Base-by-base conservation (phyloP, 495 filamentous ascomycete species). In the Xylaria cubensis region DNA sequence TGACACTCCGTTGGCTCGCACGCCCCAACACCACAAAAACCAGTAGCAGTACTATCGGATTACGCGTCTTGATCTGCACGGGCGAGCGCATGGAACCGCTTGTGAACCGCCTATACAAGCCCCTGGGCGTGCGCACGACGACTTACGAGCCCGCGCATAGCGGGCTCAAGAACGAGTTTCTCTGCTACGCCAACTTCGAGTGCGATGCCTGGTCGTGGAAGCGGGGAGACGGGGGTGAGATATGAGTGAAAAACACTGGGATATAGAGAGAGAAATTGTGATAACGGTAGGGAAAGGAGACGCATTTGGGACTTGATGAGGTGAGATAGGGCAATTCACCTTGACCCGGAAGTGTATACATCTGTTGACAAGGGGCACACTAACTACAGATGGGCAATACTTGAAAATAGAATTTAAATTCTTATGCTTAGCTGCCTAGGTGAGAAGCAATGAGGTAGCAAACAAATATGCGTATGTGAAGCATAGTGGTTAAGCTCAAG, bases 171-270 rank as follows among this genome's bases (percentile, higher is more conserved):
- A 95, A 95, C 76, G 91, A 92, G 82, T 95, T 94, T 76, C 83
- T 87, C 72, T 94, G 92, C 78, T 94, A 93, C 72, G 88, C 92
- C 4, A 93, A 92, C 72, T 94, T 91, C 71, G 89, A 92, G 79
- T 84, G 88, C 70, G 80, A 78, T 9, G 77, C 71, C 1, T 91
- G 92, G 88, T 82, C 76, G 61, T 88, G 81, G 79, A 79, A 79
- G 17, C 32, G 19, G 9, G 17, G 53, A 41, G 15, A 13, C 24
- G 53, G 10, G 34, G 6, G n/a, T 6, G 19, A 32, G 46, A 50
- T 19, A 21, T 32, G 9, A 29, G 4, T 17, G 24, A 9, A 2
- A 1, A 56, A 56, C 0, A 21, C 50, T 19, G 4, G 53, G 32
- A 67, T 26, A 19, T 21, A 39, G 39, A 58, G 26, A 19, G 56